These are phyloP conservation scores for Zymoseptoria passerinii DNA, from an alignment of 2,329 filamentous ascomycete species.

Conservation along the genomic window DNA sequence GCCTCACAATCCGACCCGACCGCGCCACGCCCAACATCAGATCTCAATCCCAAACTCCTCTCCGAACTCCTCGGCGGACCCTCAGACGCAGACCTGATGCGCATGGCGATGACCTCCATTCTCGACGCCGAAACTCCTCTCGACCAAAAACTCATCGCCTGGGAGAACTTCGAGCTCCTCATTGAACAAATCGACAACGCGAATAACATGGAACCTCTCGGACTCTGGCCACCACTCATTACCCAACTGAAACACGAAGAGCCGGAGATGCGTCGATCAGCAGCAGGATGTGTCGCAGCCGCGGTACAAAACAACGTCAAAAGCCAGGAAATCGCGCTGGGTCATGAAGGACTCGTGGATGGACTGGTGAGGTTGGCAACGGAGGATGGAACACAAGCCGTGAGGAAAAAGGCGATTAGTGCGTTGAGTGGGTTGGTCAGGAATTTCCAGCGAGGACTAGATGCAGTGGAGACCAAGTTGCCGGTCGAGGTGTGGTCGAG, in stretches of 20 bases:
- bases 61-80: constrained; percentile 71
- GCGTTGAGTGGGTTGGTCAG: constrained; percentile 77
- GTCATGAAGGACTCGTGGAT: constrained; percentile 55
- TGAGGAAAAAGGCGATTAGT: constrained; percentile 80
- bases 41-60: constrained; percentile 62
- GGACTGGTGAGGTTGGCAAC: constrained; percentile 58
- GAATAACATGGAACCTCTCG: constrained; percentile 76
- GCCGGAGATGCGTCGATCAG: constrained; percentile 67
- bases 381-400: constrained; percentile 51
- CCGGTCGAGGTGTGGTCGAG: constrained; percentile 50
- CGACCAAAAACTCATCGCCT: constrained; percentile 71
- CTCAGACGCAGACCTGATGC: constrained; percentile 88
- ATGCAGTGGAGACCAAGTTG: constrained; percentile 58
- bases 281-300: constrained; percentile 89
- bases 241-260: constrained; percentile 60
- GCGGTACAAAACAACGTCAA: constrained; percentile 93
- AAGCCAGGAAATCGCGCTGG: constrained; percentile 64
- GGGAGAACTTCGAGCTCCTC: constrained; percentile 91
- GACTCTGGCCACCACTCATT: constrained; percentile 75
- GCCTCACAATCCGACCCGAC: constrained; percentile 30
- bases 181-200: constrained; percentile 93
- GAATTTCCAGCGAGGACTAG: constrained; percentile 75
- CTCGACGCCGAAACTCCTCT: constrained; percentile 54
- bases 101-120: constrained; percentile 70
- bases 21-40: constrained; percentile 30